Base-by-base conservation (phyloP, 2,329 filamentous ascomycete genomes). In the Pyrenophora seminiperda region DNA sequence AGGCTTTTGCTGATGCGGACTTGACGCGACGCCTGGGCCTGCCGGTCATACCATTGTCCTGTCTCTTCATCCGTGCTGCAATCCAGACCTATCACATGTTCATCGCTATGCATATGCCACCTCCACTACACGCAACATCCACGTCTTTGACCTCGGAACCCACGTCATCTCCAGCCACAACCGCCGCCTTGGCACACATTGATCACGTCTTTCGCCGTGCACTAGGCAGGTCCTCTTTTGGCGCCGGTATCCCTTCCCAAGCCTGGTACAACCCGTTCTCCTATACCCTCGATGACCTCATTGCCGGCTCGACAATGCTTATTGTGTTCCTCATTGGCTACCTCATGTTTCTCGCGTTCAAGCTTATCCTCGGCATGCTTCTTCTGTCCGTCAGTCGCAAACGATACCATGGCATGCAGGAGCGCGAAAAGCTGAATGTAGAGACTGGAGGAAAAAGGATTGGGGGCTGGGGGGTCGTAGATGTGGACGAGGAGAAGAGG, bases 41-140 rank as follows among this genome's bases (percentile, higher is more conserved):
- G 1, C 94, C 94, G 0, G 87, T 97, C 22, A 89, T 99, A 38
- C 94, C 94, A 0, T 80, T 99, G 0, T 93, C 92, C 1, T 97
- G 92, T 62, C 85, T 99, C 39, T 97, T 99, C 74, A 94, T 99
- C 71, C 86, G 95, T 34, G 91, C 95, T 38, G 92, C 90, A 1
- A 83, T 97, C 34, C 94, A 99, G 71, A 97, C 93, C 5, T 99
- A 97, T 73, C 89, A 97, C 75, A 97, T 97, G 93, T 96, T 97
- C 67, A 82, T 97, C 11, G 90, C 92, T 3, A 92, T 90, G 0
- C 87, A 96, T 64, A 81, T 97, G 27, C 88, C 91, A 0, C 83
- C 88, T 7, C 89, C 90, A 0, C 79, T 90, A 0, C 78, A 86
- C 19, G 85, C 86, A 3, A 78, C 84, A 20, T 82, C 87, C 39